Evolutionary conservation across 2,329 filamentous ascomycete genomes (phyloP).

Genomic region (Aspergillus aculeatinus): DNA sequence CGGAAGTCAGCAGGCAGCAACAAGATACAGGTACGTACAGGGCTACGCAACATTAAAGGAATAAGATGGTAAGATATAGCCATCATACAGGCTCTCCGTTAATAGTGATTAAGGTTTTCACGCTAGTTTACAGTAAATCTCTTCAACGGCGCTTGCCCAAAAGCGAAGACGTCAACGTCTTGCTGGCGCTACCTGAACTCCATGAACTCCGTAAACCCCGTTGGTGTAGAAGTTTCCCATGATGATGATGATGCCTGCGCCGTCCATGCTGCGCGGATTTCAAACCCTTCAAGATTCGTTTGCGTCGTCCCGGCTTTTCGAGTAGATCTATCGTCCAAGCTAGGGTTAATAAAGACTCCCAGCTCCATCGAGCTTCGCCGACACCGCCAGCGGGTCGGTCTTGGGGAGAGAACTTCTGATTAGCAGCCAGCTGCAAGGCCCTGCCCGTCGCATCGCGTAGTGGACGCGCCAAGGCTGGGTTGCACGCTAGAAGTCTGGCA

Average conservation of each 20-base stretch:
- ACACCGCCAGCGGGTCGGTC: conserved; percentile 34
- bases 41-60: background rate
- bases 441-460: conserved; percentile 54
- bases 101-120: background rate
- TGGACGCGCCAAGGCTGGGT: conserved; percentile 55
- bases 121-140: conserved; percentile 25
- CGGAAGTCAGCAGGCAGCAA: background rate
- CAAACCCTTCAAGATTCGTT: conserved; percentile 27
- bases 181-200: conserved; percentile 33
- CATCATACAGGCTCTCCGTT: background rate
- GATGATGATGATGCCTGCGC: conserved; percentile 26
- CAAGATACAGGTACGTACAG: background rate
- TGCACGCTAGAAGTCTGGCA: conserved; percentile 52
- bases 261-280: conserved; percentile 32
- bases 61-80: background rate
- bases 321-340: conserved; percentile 48
- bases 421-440: conserved; percentile 53
- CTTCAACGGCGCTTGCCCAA: conserved; percentile 30
- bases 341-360: conserved; percentile 49
- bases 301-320: conserved; percentile 36
- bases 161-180: conserved; percentile 32
- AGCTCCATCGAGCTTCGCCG: conserved; percentile 34
- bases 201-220: conserved; percentile 42
- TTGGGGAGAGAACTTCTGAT: conserved; percentile 40
- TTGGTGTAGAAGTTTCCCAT: conserved; percentile 30